phyloP scores from a whole-genome alignment of 1,284 basidiomycete genomes.

The Rhodotorula glutinis region DNA sequence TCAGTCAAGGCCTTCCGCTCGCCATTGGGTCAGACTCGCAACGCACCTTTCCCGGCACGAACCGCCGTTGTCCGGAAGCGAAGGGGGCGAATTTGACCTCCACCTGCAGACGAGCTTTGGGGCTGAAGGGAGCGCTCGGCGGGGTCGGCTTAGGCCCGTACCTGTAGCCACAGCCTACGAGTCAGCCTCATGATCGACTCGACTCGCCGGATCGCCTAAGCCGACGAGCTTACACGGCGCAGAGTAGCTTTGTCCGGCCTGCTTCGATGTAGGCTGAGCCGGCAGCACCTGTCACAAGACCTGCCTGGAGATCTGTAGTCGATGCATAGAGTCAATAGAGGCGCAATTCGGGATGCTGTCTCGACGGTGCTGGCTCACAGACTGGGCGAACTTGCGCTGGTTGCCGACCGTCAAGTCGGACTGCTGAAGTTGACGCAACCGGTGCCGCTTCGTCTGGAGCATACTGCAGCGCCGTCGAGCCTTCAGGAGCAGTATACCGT shows the following conservation, averaged over 20 bases:
- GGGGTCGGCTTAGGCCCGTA: slow-evolving; percentile 72
- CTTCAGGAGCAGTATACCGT: slow-evolving; percentile 80
- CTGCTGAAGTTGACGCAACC: slow-evolving; percentile 31
- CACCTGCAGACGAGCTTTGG: slow-evolving; percentile 83
- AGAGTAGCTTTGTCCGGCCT: slow-evolving; percentile 83
- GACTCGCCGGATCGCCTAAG: no score
- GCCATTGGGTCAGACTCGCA: no score
- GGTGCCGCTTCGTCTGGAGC: slow-evolving; percentile 42
- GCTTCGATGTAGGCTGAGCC: slow-evolving; percentile 94
- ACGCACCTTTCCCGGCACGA: slow-evolving; percentile 79
- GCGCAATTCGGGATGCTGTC: not conserved
- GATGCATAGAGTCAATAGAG: slow-evolving; percentile 2
- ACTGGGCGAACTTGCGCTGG: slow-evolving; percentile 71
- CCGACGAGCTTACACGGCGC: slow-evolving; percentile 89
- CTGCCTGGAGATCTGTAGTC: slow-evolving; percentile 73
- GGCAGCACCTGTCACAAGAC: slow-evolving; percentile 85
- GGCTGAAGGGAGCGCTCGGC: slow-evolving; percentile 61
- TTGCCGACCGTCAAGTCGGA: slow-evolving; percentile 56
- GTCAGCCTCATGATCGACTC: not conserved
- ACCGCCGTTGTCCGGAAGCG: slow-evolving; percentile 64
- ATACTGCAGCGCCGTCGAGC: slow-evolving; percentile 51
- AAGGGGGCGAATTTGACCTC: slow-evolving; percentile 97
- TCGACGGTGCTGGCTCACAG: slow-evolving; percentile 55
- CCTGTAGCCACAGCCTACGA: slow-evolving; percentile 50
- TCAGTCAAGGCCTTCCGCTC: no score